Evolutionary conservation across 1,284 basidiomycete genomes (phyloP), one percentile per base, ranked within the genome.

Genomic region (Sutorius eximius): DNA sequence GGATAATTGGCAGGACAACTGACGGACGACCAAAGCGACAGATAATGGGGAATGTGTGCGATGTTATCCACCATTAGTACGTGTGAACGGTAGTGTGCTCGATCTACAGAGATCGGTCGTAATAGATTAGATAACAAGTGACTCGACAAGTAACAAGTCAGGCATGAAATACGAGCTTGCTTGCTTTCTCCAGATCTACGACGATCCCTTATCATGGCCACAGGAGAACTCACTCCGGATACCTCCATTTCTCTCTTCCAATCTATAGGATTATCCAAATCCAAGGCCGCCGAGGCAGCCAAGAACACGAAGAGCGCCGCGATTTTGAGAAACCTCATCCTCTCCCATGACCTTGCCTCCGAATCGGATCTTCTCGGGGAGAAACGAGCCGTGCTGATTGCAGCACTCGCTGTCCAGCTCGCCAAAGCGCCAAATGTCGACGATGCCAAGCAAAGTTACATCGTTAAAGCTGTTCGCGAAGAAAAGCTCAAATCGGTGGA

Each of bases 271-370:
- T 78, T 97, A 48, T 81, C 86, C 45, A 81, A 86, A 53, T 78
- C 88, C 54, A 92, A 93, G 69, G 91, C 95, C 0, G 80, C 82
- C 22, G 94, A 98, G 68, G 88, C 91, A 18, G 85, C 86, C 34
- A 91, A 93, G 71, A 89, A 82, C 55, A 73, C 87, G 8, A 95
- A 92, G 77, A 83, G 82, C 59, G 87, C 91, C 5, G 68, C 79
- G 2, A 77, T 86, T 7, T 80, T 97, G 57, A 86, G 84, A 62
- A 82, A 83, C 30, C 80, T 94, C 51, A 86, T 95, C 61, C 80
- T 85, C 55, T 75, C 75, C 49, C 77, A 86, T 63, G 71, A 76
- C 11, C 75, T 87, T n/a, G 69, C 75, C 20, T 66, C 61, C 11
- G 64, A 73, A 52, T 56, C 60, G 2, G 49, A 56, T 42, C 64